Percentiles rank a stretch among this genome's conserved stretches.
These are phyloP conservation scores for Scorias spongiosa DNA, from an alignment of 2,329 filamentous ascomycete genomes.

Conservation along the genomic window DNA sequence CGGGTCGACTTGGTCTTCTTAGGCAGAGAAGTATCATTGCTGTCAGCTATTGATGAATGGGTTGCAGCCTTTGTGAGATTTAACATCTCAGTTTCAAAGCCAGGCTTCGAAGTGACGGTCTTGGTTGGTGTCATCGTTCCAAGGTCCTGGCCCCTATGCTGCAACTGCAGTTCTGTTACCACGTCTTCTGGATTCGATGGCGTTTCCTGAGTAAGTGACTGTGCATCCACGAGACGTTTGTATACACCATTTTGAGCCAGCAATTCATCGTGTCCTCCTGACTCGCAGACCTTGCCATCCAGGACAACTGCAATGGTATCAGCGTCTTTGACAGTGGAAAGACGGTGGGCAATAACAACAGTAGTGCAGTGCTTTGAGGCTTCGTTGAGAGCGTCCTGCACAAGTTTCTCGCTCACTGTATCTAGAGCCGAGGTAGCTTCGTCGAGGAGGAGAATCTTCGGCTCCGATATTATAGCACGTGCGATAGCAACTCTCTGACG, in stretches of 20 bases:
- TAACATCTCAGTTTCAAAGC: constrained; percentile 7
- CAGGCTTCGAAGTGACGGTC: background rate
- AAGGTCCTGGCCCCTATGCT: constrained; percentile 4
- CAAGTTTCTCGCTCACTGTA: constrained; percentile 18
- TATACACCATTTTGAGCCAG: constrained; percentile 25
- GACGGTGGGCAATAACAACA: constrained; percentile 28
- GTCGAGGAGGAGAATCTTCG: constrained; percentile 21
- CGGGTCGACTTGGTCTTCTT: constrained; percentile 26
- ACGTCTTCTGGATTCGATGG: too few species aligned
- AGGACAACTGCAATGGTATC: constrained; percentile 32
- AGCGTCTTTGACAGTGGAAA: constrained; percentile 28
- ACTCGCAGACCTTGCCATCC: constrained; percentile 28
- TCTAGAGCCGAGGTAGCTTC: constrained; percentile 25
- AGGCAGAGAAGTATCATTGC: constrained; percentile 26
- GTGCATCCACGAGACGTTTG: constrained; percentile 29
- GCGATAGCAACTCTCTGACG: constrained; percentile 23
- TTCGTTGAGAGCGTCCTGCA: constrained; percentile 20
- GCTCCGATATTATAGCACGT: constrained; percentile 21
- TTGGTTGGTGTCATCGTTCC: too few species aligned
- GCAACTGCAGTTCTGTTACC: too few species aligned
- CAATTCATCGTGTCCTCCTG: constrained; percentile 28
- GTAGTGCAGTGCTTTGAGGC: constrained; percentile 20
- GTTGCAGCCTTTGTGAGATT: constrained; percentile 37
- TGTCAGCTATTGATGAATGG: constrained; percentile 38
- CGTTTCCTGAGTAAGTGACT: constrained; percentile 10